A percentile compares a stretch with the other conserved stretches of the same genome.
phyloP scores from a whole-genome alignment of 192 early-diverging fungal species.

The Ramicandelaber brevisporus region DNA sequence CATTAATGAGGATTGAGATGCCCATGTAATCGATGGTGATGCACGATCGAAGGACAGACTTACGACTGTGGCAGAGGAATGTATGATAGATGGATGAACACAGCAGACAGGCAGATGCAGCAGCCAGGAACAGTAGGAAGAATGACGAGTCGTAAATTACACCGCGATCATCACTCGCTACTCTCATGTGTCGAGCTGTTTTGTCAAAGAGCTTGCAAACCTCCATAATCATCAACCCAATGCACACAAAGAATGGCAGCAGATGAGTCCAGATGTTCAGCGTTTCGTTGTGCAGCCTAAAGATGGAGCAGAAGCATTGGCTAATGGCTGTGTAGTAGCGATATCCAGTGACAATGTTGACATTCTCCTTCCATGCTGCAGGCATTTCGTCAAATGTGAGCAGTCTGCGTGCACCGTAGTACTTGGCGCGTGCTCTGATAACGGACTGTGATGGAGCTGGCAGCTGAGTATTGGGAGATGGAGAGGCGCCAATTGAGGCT shows the following conservation, averaged over 20 bases:
- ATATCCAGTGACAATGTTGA: constrained; percentile 20
- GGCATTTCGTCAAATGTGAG: constrained; percentile 28
- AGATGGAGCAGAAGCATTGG: constrained; percentile 27
- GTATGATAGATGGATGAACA: constrained; percentile 33
- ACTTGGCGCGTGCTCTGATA: too few relatives aligned
- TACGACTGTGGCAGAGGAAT: constrained; percentile 25
- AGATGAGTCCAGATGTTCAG: constrained; percentile 44
- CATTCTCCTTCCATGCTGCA: constrained; percentile 32
- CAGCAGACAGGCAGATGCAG: constrained; percentile 28
- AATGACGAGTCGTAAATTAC: constrained; percentile 22
- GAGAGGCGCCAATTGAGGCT: too few relatives aligned
- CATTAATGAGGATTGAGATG: constrained; percentile 30
- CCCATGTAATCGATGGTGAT: constrained; percentile 36
- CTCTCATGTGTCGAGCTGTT: too few relatives aligned
- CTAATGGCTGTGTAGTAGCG: constrained; percentile 22
- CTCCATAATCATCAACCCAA: constrained; percentile 23
- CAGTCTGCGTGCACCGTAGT: constrained; percentile 22
- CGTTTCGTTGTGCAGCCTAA: constrained; percentile 38
- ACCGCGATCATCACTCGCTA: too few relatives aligned
- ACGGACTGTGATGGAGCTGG: too few relatives aligned
- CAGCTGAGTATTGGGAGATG: too few relatives aligned
- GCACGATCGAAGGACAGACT: constrained; percentile 20
- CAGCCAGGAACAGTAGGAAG: constrained; percentile 24
- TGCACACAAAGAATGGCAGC: constrained; percentile 23
- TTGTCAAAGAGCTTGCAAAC: constrained; percentile 9